Percentiles rank a stretch among this genome's conserved stretches.
phyloP scores from a whole-genome alignment of 257 asterid species.

The Solanum etuberosum region DNA sequence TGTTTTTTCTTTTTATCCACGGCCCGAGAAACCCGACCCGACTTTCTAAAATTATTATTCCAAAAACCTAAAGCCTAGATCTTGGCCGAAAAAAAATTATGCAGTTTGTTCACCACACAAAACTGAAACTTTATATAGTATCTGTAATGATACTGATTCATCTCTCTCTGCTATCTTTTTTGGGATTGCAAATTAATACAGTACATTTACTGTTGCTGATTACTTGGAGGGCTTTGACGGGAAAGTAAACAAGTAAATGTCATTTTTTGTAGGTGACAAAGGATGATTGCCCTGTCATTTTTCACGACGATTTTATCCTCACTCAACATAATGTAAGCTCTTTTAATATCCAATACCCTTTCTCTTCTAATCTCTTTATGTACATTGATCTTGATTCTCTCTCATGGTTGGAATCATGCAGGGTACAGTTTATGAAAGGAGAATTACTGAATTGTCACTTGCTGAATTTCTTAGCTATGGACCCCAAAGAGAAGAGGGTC shows the following conservation, averaged over 20 bases:
- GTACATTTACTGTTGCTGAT: neutral
- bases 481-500: constrained; percentile 44
- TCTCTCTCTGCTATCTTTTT: neutral
- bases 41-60: neutral
- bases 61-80: neutral
- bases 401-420: constrained; percentile 8
- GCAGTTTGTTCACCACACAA: neutral
- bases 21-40: neutral
- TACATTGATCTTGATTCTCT: neutral
- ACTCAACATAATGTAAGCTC: constrained; percentile 56
- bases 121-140: no score
- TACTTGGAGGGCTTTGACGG: constrained; percentile 31
- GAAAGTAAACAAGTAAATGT: constrained; percentile 29
- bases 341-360: neutral
- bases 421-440: constrained; percentile 60
- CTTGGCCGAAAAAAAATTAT: neutral
- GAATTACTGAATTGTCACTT: constrained; percentile 63
- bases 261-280: constrained; percentile 73
- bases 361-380: neutral
- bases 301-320: constrained; percentile 88
- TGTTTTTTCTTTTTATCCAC: neutral
- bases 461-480: constrained; percentile 77
- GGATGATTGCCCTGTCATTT: constrained; percentile 84
- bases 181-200: neutral
- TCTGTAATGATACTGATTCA: constrained; percentile 33